Conservation (phyloP, 352 stramenopile genomes). For the Phytopythium chamaehyphon region DNA sequence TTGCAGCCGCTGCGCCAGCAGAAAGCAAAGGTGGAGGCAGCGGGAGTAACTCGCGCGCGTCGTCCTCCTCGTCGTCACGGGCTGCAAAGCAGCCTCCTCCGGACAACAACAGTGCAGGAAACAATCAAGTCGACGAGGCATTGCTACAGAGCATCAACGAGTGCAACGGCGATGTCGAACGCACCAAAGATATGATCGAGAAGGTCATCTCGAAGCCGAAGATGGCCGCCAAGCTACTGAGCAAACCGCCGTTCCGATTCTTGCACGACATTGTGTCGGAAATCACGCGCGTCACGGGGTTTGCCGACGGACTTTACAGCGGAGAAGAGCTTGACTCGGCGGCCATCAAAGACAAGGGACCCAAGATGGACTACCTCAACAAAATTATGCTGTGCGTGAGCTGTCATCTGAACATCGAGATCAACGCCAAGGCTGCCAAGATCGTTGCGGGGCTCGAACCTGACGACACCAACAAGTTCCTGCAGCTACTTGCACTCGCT, state of each 20-base stretch:
- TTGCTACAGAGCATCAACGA: constrained; percentile 55
- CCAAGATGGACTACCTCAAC: constrained; percentile 89
- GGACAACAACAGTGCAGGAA: constrained; percentile 34
- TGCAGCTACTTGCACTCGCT: constrained; percentile 88
- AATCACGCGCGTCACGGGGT: constrained; percentile 74
- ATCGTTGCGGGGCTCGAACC: constrained; percentile 90
- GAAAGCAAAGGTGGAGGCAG: constrained; percentile 36
- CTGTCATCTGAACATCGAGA: constrained; percentile 79
- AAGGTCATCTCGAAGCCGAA: constrained; percentile 83
- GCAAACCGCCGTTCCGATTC: constrained; percentile 87
- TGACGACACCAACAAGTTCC: constrained; percentile 92
- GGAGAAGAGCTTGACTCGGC: constrained; percentile 88
- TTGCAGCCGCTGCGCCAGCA: constrained; percentile 1
- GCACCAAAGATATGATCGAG: constrained; percentile 70
- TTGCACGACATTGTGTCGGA: constrained; percentile 84
- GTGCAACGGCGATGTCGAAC: constrained; percentile 74
- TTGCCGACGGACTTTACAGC: constrained; percentile 80
- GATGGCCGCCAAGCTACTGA: constrained; percentile 78
- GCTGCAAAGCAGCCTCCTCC: constrained; percentile 22
- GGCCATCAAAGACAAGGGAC: constrained; percentile 91
- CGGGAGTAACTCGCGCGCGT: constrained; percentile 14
- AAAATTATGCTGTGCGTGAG: constrained; percentile 91
- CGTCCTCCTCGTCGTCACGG: constrained; percentile 21
- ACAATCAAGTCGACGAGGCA: constrained; percentile 32
- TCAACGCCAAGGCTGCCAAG: constrained; percentile 87